Evolutionary conservation across 176 grass and related monocot species (phyloP), one percentile per base, ranked within the genome.

Genomic region (Triticum turgidum): DNA sequence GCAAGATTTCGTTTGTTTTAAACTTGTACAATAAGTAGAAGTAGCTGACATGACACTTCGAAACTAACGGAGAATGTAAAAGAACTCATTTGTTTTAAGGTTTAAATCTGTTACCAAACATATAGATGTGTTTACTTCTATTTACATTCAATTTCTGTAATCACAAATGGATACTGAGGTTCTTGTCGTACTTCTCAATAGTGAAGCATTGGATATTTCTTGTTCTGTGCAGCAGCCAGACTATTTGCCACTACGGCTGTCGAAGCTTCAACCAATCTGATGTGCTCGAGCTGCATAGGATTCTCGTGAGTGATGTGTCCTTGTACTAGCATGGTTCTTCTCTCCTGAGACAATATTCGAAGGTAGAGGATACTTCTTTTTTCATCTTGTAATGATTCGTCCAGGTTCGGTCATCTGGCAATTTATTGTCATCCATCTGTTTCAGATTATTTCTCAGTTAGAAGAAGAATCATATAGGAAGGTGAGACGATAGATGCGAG

Each of bases 171-270:
- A 30, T 14, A 49, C 20, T 14, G 1, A 11, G 3, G 15, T 59
- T 80, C 58, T 14, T 54, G 34, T 51, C n/a, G 7, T 82, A 54
- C 33, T 32, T 29, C 56, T 41, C 29, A 49, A 35, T 24, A 2
- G 13, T 62, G 17, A 52, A 78, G 21, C 30, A 63, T 5, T 47
- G 11, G 18, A 15, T 29, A 63, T 7, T 76, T 13, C 33, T 83
- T 63, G 58, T 84, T 73, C 34, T 14, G 42, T 65, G 42, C 87
- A 80, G 82, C 5, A 65, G 61, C 42, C 68, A 85, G 12, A 58
- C 67, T 21, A 4, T 7, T 71, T 2, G 25, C 9, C 20, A 20
- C 58, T 38, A 37, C 13, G 10, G 0, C 66, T 32, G 12, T 25
- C 3, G 80, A 84, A 84, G 32, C 39, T 29, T 84, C 14, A 73